phyloP scores from a whole-genome alignment of 352 stramenopile species.

The Phytophthora multivora region DNA sequence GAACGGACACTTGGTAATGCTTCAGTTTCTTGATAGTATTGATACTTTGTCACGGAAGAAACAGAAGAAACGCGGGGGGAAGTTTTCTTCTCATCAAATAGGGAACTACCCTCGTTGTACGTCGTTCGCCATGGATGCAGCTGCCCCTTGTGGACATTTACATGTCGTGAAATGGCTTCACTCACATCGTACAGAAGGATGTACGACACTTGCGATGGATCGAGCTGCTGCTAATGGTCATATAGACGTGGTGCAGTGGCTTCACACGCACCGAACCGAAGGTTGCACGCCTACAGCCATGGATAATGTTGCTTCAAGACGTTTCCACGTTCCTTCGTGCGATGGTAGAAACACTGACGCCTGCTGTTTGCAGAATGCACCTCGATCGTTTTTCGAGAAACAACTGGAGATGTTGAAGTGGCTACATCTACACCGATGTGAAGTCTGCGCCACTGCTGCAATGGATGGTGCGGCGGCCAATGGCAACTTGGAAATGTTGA shows the following conservation, averaged over 20 bases:
- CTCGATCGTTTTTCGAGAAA: neutral
- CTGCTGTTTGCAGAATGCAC: neutral
- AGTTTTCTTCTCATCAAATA: neutral
- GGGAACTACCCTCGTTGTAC: slow-evolving; percentile 4
- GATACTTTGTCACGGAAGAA: slow-evolving; percentile 1
- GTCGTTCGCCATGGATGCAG: slow-evolving; percentile 16
- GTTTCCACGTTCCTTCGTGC: slow-evolving; percentile 2
- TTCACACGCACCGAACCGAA: slow-evolving; percentile 1
- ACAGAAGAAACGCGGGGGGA: neutral
- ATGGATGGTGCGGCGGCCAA: slow-evolving; percentile 5
- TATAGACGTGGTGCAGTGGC: slow-evolving; percentile 18
- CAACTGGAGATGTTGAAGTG: neutral
- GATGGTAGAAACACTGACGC: neutral
- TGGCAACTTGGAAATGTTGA: slow-evolving; percentile 6
- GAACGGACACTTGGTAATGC: slow-evolving; percentile 7
- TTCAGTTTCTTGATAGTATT: slow-evolving; percentile 7
- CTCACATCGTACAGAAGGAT: slow-evolving; percentile 7
- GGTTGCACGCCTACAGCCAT: neutral
- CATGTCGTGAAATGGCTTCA: slow-evolving; percentile 23
- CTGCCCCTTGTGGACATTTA: slow-evolving; percentile 6
- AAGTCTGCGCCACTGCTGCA: neutral
- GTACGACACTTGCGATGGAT: slow-evolving; percentile 11
- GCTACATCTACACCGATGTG: neutral
- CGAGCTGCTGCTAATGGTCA: slow-evolving; percentile 13
- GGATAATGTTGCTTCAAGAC: neutral